A percentile compares a stretch with the other conserved stretches of the same genome.
These are phyloP conservation scores for Syncephalastrum racemosum DNA, from an alignment of 371 early-diverging fungal genomes.

Conservation along the genomic window DNA sequence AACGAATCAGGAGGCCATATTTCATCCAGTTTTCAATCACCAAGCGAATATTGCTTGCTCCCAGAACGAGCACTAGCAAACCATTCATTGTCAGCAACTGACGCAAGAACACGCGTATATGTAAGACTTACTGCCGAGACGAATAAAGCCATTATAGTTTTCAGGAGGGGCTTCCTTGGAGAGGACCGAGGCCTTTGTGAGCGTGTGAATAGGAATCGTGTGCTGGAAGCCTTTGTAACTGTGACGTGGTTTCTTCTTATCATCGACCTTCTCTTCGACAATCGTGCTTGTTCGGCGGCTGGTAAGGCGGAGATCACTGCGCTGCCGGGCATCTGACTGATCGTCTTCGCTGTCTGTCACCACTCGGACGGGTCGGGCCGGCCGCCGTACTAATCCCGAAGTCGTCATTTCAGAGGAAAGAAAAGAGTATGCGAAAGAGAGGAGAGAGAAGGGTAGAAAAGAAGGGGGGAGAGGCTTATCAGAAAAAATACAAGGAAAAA, in stretches of 20 bases:
- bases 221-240: constrained; percentile 44
- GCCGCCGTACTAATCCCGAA: no score
- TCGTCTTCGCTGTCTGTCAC: constrained; percentile 55
- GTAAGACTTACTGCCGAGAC: constrained; percentile 58
- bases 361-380: constrained; percentile 31
- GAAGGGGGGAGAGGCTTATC: neutral
- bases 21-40: constrained; percentile 88
- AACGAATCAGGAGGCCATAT: constrained; percentile 79
- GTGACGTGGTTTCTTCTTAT: constrained; percentile 22
- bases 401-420: constrained; percentile 5
- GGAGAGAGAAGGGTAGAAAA: neutral
- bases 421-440: constrained; percentile 5
- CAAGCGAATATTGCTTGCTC: constrained; percentile 80
- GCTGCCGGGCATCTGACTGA: constrained; percentile 38
- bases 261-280: constrained; percentile 34
- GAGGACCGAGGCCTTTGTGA: constrained; percentile 60
- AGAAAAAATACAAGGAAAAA: no score
- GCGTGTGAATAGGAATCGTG: constrained; percentile 65
- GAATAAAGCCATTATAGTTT: constrained; percentile 71
- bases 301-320: constrained; percentile 39
- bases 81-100: neutral
- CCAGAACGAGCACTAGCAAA: constrained; percentile 70
- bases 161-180: constrained; percentile 78
- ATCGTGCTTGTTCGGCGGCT: constrained; percentile 30
- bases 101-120: neutral